These are phyloP conservation scores for Aphanomyces astaci DNA, from an alignment of 352 stramenopile species.

Conservation along the genomic window DNA sequence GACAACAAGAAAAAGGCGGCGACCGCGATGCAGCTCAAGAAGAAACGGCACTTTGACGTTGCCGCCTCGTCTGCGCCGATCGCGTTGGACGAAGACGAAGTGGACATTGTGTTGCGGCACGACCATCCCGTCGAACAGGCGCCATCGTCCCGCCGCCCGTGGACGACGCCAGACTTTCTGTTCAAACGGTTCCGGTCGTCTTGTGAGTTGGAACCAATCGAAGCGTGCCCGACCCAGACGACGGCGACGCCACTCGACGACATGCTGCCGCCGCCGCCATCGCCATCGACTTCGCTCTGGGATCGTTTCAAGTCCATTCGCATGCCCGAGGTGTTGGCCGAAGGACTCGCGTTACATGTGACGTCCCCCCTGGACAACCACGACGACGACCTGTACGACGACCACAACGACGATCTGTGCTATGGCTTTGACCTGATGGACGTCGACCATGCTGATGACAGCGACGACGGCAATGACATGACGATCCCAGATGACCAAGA, in stretches of 20 bases:
- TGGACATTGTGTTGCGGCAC: conserved; percentile 5
- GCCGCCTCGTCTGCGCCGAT: neutral
- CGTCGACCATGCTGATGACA: neutral
- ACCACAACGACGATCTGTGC: conserved; percentile 10
- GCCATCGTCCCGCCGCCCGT: neutral
- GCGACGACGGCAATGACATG: neutral
- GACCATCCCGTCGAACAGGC: too few relatives aligned
- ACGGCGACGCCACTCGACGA: neutral
- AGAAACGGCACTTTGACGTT: neutral
- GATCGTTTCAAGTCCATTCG: neutral
- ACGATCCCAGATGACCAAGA: neutral
- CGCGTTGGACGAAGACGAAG: neutral
- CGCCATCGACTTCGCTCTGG: neutral
- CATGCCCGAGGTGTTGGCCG: neutral
- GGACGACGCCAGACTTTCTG: neutral
- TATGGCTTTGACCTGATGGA: conserved; percentile 21
- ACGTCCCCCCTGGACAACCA: neutral
- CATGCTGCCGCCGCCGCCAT: neutral
- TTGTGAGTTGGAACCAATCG: neutral
- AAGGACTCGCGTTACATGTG: neutral
- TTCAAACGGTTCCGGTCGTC: neutral
- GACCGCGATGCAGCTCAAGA: neutral
- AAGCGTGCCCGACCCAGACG: neutral
- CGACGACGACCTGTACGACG: neutral
- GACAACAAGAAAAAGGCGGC: conserved; percentile 14